phyloP scores from a whole-genome alignment of 345 rosid genomes.

The Melaleuca quinquenervia region DNA sequence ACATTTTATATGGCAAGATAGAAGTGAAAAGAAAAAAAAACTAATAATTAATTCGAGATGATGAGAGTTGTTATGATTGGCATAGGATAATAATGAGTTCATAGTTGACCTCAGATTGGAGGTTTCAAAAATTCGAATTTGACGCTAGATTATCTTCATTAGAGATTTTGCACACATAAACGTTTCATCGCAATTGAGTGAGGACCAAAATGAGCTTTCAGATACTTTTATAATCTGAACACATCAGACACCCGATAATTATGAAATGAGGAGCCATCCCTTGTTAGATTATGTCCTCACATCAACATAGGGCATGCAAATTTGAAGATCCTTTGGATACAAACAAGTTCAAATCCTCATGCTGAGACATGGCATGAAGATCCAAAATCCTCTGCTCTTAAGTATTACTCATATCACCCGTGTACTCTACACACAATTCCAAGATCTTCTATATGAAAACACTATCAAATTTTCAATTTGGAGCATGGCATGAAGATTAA shows the following conservation, averaged over 20 bases:
- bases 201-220: accelerated
- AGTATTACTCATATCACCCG: too few species aligned
- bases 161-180: neutral
- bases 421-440: too few species aligned
- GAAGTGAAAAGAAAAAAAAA: neutral
- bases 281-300: too few species aligned
- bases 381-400: too few species aligned
- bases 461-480: too few species aligned
- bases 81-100: accelerated
- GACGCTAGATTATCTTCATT: neutral
- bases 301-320: too few species aligned
- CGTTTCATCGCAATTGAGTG: neutral
- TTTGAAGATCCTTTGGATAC: too few species aligned
- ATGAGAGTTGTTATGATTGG: accelerated
- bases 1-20: accelerated
- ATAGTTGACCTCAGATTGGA: neutral
- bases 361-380: too few species aligned
- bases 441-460: too few species aligned
- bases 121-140: neutral
- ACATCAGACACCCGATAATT: accelerated
- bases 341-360: too few species aligned
- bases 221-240: accelerated
- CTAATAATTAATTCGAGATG: accelerated
- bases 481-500: too few species aligned
- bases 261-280: accelerated